Evolutionary conservation across 371 early-diverging fungal species (phyloP).

Genomic region (Apophysomyces elegans): DNA sequence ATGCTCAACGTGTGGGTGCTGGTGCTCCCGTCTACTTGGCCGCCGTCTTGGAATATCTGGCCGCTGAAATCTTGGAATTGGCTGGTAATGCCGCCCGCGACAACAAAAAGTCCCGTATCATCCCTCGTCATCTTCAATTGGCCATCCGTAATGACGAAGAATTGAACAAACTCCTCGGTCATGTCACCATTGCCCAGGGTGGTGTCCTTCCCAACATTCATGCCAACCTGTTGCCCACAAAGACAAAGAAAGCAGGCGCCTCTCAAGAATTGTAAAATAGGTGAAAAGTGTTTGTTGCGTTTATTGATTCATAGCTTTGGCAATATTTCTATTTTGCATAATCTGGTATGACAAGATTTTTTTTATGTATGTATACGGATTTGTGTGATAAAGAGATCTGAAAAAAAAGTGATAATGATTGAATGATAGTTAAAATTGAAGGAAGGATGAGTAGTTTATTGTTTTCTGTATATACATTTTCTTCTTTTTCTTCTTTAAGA

Average conservation of each 20-base stretch:
- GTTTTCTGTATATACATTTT: constrained; percentile 16
- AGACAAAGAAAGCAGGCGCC: constrained; percentile 65
- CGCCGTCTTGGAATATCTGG: constrained; percentile 92
- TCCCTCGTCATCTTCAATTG: constrained; percentile 84
- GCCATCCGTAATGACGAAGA: constrained; percentile 96
- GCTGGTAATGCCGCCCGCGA: constrained; percentile 79
- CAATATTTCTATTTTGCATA: too few relatives aligned
- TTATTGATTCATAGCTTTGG: too few relatives aligned
- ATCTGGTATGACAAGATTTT: too few relatives aligned
- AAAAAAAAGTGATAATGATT: too few relatives aligned
- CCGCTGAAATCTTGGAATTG: constrained; percentile 94
- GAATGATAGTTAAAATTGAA: too few relatives aligned
- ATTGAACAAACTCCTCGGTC: constrained; percentile 90
- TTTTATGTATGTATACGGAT: too few relatives aligned
- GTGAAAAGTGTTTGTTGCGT: too few relatives aligned
- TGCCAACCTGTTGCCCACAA: constrained; percentile 67
- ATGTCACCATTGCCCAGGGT: constrained; percentile 54
- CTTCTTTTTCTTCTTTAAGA: constrained; percentile 7
- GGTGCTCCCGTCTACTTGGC: constrained; percentile 76
- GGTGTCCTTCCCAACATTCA: constrained; percentile 79
- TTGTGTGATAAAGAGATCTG: too few relatives aligned
- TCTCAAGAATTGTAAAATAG: constrained; percentile 38
- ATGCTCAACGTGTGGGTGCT: too few relatives aligned
- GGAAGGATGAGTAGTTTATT: too few relatives aligned
- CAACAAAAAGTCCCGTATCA: constrained; percentile 75